phyloP scores from a whole-genome alignment of 169 alveolate species.

The Cryptosporidium felis region DNA sequence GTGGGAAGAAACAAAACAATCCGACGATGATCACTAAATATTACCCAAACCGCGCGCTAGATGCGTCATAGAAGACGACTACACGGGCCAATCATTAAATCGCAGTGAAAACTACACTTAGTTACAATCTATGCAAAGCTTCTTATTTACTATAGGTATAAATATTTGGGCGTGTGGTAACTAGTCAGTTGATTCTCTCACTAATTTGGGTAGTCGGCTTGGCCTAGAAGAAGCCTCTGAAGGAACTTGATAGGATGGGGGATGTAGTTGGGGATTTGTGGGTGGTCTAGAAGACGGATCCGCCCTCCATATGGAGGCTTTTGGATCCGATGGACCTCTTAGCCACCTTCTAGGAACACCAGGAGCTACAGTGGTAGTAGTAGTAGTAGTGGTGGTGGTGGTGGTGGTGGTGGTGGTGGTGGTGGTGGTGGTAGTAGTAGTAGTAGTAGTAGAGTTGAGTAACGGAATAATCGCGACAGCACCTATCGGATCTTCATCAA shows the following conservation, averaged over 20 bases:
- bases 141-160: no score
- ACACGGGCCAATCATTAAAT: no score
- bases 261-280: not conserved
- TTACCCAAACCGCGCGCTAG: not conserved
- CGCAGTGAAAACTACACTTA: no score
- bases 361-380: not conserved
- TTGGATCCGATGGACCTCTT: no score
- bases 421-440: not conserved
- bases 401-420: not conserved
- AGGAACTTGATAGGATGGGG: not conserved
- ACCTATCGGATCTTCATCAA: not conserved
- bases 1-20: not conserved
- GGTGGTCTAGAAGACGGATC: not conserved
- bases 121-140: no score
- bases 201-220: constrained; percentile 9
- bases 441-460: constrained; percentile 42
- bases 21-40: constrained; percentile 13
- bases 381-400: not conserved
- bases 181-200: no score
- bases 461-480: not conserved
- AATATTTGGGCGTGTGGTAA: no score
- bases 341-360: no score
- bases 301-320: no score
- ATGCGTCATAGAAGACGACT: no score
- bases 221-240: not conserved